phyloP scores from a whole-genome alignment of 352 stramenopile species.

The Globisporangium sylvaticum region DNA sequence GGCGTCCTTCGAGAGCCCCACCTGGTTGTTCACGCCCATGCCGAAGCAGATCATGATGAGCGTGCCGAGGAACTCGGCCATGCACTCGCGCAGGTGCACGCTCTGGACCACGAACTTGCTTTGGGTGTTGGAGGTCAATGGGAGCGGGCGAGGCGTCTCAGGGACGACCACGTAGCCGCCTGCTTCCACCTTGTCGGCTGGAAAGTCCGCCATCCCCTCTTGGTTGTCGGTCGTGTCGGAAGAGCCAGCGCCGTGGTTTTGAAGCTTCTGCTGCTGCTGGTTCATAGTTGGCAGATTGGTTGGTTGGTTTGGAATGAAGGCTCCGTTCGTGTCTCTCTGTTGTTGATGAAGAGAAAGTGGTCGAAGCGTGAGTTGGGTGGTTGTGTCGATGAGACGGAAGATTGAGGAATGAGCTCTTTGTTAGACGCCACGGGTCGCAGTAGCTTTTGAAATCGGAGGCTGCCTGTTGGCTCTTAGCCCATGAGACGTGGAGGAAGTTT shows the following conservation, averaged over 20 bases:
- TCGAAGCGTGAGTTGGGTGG: neutral
- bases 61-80: slow-evolving; percentile 61
- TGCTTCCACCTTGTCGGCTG: slow-evolving; percentile 16
- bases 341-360: neutral
- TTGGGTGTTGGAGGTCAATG: neutral
- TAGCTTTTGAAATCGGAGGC: no score
- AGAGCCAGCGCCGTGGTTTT: neutral
- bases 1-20: slow-evolving; percentile 41
- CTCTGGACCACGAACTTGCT: slow-evolving; percentile 15
- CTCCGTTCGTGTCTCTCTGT: neutral
- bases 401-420: neutral
- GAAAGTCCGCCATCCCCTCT: slow-evolving; percentile 7
- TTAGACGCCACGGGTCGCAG: neutral
- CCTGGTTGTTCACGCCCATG: slow-evolving; percentile 57
- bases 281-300: neutral
- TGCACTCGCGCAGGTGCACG: slow-evolving; percentile 50
- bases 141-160: slow-evolving; percentile 1
- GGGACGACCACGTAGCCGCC: slow-evolving; percentile 7
- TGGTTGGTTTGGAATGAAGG: neutral
- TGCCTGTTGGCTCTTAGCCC: neutral
- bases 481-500: neutral
- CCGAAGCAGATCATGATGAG: slow-evolving; percentile 66
- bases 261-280: slow-evolving; percentile 3
- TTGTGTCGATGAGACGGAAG: neutral
- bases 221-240: slow-evolving; percentile 17